Evolutionary conservation across 2,329 filamentous ascomycete genomes (phyloP).

Genomic region (Calonectria montana): DNA sequence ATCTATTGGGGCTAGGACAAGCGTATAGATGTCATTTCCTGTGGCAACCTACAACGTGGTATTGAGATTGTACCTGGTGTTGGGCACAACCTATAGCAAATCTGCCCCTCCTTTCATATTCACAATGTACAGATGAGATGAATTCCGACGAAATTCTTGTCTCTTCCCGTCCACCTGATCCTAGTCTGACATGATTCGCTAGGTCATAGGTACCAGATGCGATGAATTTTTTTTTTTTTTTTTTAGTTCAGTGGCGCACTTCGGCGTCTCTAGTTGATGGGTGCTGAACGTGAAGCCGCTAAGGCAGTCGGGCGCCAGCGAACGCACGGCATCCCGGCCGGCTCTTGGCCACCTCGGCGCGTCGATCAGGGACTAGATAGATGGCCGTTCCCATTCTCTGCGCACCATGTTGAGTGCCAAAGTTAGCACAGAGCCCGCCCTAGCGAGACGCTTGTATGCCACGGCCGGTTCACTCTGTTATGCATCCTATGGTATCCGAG

Average conservation of each 20-base stretch:
- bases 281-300: neutral
- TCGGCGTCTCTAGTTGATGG: slow-evolving; percentile 8
- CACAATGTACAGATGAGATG: neutral
- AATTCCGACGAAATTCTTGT: neutral
- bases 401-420: slow-evolving; percentile 28
- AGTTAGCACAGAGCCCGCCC: slow-evolving; percentile 30
- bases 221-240: too few species aligned
- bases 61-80: neutral
- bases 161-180: neutral
- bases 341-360: slow-evolving; percentile 23
- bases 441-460: neutral
- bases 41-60: neutral
- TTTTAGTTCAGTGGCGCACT: neutral
- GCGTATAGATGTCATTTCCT: neutral
- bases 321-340: slow-evolving; percentile 27
- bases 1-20: neutral
- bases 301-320: neutral
- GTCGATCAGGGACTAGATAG: slow-evolving; percentile 31
- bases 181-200: neutral
- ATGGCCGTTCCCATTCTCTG: slow-evolving; percentile 11
- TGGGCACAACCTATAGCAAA: neutral
- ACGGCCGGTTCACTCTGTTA: neutral
- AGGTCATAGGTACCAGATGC: neutral
- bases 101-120: neutral
- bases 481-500: neutral